A percentile compares a stretch with the other conserved stretches of the same genome.
phyloP scores from a whole-genome alignment of 768 basidiomycete species.

The Mycena crocata region DNA sequence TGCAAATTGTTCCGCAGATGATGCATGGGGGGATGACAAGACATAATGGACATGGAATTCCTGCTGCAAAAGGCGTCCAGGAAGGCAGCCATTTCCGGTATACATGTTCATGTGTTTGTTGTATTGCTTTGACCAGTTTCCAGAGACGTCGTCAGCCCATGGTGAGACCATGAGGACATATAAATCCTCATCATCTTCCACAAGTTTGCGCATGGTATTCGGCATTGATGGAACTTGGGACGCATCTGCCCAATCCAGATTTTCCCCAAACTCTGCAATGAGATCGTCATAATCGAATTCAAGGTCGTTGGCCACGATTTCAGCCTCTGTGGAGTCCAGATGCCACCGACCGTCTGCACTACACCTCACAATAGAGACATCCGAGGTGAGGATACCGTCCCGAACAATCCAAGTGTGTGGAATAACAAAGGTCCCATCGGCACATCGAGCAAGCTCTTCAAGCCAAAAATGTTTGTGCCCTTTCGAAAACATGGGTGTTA shows the following conservation, averaged over 20 bases:
- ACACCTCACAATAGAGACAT: neutral
- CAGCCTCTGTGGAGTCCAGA: neutral
- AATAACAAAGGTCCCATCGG: slow-evolving; percentile 1
- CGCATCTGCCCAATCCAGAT: neutral
- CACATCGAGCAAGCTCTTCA: slow-evolving; percentile 19
- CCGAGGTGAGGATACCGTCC: neutral
- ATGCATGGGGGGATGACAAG: no score
- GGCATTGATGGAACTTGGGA: neutral
- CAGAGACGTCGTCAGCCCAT: no score
- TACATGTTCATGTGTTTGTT: no score
- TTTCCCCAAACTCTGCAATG: neutral
- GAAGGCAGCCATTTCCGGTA: no score
- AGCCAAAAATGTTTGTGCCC: slow-evolving; percentile 29
- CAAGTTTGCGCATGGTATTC: neutral
- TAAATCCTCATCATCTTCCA: slow-evolving; percentile 29
- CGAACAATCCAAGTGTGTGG: neutral
- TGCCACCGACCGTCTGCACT: neutral
- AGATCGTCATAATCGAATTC: neutral
- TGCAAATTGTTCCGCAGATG: slow-evolving; percentile 12
- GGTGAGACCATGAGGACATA: slow-evolving; percentile 42
- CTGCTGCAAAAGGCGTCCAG: no score
- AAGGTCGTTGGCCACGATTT: neutral
- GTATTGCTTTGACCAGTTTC: no score
- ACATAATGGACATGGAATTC: no score
- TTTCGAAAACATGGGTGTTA: slow-evolving; percentile 29